A percentile compares a stretch with the other conserved stretches of the same genome.
phyloP scores from a whole-genome alignment of 1,284 basidiomycete genomes.

The Blastosporella zonata region DNA sequence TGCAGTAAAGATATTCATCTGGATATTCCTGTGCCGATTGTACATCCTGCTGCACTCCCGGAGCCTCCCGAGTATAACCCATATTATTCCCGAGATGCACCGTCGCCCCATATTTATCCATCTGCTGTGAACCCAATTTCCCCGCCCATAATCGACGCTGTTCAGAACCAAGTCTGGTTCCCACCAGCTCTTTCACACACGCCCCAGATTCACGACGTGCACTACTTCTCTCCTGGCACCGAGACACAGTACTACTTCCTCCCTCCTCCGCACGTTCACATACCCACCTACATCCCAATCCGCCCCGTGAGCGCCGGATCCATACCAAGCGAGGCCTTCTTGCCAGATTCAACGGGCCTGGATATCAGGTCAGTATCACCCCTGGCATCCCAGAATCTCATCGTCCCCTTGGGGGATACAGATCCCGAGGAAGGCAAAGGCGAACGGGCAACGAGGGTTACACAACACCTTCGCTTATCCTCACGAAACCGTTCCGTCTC shows the following conservation, averaged over 20 bases:
- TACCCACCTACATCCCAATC: slow-evolving; percentile 12
- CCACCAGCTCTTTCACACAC: slow-evolving; percentile 34
- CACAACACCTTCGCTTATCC: slow-evolving; percentile 55
- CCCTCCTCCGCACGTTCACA: slow-evolving; percentile 22
- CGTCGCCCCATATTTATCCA: slow-evolving; percentile 21
- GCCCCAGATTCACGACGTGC: slow-evolving; percentile 20
- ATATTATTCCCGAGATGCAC: slow-evolving; percentile 14
- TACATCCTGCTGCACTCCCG: slow-evolving; percentile 57
- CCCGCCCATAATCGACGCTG: slow-evolving; percentile 37
- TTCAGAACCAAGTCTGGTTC: slow-evolving; percentile 47
- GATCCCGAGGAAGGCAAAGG: slow-evolving; percentile 59
- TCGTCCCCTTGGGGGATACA: slow-evolving; percentile 5
- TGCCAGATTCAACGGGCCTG: neutral
- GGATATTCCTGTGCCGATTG: slow-evolving; percentile 59
- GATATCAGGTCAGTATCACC: slow-evolving; percentile 7
- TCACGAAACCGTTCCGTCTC: slow-evolving; percentile 61
- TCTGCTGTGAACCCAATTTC: slow-evolving; percentile 33
- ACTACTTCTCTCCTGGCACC: slow-evolving; percentile 20
- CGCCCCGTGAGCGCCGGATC: slow-evolving; percentile 17
- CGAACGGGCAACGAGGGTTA: slow-evolving; percentile 52
- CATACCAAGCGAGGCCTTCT: slow-evolving; percentile 1
- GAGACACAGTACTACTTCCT: slow-evolving; percentile 33
- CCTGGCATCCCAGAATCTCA: slow-evolving; percentile 19
- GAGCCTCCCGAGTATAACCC: slow-evolving; percentile 28
- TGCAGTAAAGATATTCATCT: slow-evolving; percentile 66